Base-by-base conservation (phyloP, 2,329 filamentous ascomycete species). In the Annulohypoxylon truncatum region DNA sequence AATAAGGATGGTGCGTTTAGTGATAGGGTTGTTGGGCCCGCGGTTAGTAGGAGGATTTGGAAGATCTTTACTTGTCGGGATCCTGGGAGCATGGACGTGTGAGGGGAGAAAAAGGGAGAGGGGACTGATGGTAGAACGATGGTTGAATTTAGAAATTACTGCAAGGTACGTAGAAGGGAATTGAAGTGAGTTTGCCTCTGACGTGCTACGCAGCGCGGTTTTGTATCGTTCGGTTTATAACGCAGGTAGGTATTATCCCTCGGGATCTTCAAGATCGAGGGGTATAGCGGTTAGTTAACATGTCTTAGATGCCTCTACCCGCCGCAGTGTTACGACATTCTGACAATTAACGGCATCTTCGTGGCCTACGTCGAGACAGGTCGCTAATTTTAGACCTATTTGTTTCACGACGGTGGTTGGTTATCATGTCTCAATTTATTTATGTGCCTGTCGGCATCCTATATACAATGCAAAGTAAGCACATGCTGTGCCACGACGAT, bases 31-130 rank as follows among this genome's bases (percentile, higher is more conserved):
- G 76, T 91, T 8, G 89, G 89, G 1, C 84, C 80, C 67, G 84
- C 87, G 0, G 80, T 89, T 8, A 90, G 88, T 67, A 82, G 80
- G 74, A 82, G 89, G 65, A 75, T 91, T 8, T 80, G 85, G 69
- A 89, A 85, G 72, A 83, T 90, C 1, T 90, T 91, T 73, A 85
- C 83, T 42, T 84, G 85, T 15, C 79, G 72, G 58, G 87, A 90
- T 72, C 83, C 85, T 66, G 75, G 67, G 29, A 88, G 85, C 72
- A 86, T 82, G 24, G 86, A 89, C 78, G 79, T 88, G 18, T 88
- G 68, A 78, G 4, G 26, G 26, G 7, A 7, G 26, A 7, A 28
- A n/a, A n/a, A n/a, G n/a, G 26, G 26, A 7, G 18, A 42, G 18
- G 15, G 38, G 47, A 12, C 4, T 22, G 4, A 52, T 8, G 35